Evolutionary conservation across 495 filamentous ascomycete species (phyloP).

Genomic region (Paragyromitra xinjiangensis): DNA sequence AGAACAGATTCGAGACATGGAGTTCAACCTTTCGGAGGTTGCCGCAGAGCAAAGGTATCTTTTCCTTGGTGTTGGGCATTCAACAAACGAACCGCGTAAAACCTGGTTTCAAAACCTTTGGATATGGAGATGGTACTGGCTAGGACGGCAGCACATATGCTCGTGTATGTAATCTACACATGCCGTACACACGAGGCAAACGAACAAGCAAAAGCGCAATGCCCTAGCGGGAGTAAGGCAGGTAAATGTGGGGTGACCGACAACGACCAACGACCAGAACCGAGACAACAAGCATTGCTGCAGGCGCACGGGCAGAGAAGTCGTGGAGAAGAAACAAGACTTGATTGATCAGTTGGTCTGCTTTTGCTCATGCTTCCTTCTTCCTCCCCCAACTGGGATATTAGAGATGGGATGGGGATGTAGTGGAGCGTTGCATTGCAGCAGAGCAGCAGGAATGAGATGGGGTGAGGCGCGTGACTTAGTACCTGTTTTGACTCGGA

Average conservation of each 20-base stretch:
- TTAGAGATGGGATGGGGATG: constrained; percentile 51
- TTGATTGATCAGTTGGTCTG: constrained; percentile 32
- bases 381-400: constrained; percentile 29
- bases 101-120: constrained; percentile 11
- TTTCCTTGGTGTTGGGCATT: not conserved
- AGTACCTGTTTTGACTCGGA: constrained; percentile 40
- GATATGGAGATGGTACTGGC: constrained; percentile 4
- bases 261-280: constrained; percentile 33
- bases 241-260: constrained; percentile 40
- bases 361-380: constrained; percentile 18
- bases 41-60: not conserved
- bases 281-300: constrained; percentile 42
- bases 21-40: constrained; percentile 13
- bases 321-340: constrained; percentile 24
- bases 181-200: constrained; percentile 15
- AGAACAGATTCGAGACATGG: constrained; percentile 13
- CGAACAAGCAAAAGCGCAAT: constrained; percentile 13
- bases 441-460: constrained; percentile 43
- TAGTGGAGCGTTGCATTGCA: constrained; percentile 49
- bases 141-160: constrained; percentile 22
- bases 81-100: constrained; percentile 22
- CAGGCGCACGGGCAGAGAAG: constrained; percentile 32
- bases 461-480: constrained; percentile 47
- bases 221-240: constrained; percentile 30
- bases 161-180: not conserved